phyloP scores from a whole-genome alignment of 1,284 basidiomycete genomes.

The Amylostereum areolatum region DNA sequence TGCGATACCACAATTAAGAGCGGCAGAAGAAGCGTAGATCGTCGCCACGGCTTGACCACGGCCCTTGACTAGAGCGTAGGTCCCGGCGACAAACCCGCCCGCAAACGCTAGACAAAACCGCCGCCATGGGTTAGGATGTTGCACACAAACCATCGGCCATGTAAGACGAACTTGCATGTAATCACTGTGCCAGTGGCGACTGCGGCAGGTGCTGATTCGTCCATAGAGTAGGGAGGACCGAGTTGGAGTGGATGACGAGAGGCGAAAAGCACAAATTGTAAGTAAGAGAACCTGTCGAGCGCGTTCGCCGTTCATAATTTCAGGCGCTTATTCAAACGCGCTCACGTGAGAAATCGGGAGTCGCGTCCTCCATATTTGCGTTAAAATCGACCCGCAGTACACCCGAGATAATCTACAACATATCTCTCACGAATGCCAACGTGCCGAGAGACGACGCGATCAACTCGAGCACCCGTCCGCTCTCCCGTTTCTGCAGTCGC shows the following conservation, averaged over 20 bases:
- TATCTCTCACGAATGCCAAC: slow-evolving; percentile 58
- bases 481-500: slow-evolving; percentile 66
- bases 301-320: no score
- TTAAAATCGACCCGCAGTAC: not conserved
- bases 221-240: slow-evolving; percentile 15
- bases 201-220: slow-evolving; percentile 36
- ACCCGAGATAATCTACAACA: slow-evolving; percentile 20
- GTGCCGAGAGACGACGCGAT: slow-evolving; percentile 68
- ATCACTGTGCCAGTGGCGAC: slow-evolving; percentile 49
- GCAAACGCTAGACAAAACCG: slow-evolving; percentile 33
- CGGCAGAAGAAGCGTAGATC: slow-evolving; percentile 43
- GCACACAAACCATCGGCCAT: slow-evolving; percentile 3
- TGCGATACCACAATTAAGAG: slow-evolving; percentile 60
- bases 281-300: no score
- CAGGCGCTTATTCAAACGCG: no score
- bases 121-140: slow-evolving; percentile 19
- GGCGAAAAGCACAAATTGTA: not conserved
- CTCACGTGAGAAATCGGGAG: no score
- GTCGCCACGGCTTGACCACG: slow-evolving; percentile 15
- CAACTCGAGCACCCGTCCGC: slow-evolving; percentile 65
- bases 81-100: slow-evolving; percentile 46
- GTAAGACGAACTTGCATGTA: slow-evolving; percentile 72
- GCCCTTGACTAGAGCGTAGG: slow-evolving; percentile 37
- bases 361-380: no score
- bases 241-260: not conserved